Conservation (phyloP, 163 green algal species). For the Botryococcus braunii region DNA sequence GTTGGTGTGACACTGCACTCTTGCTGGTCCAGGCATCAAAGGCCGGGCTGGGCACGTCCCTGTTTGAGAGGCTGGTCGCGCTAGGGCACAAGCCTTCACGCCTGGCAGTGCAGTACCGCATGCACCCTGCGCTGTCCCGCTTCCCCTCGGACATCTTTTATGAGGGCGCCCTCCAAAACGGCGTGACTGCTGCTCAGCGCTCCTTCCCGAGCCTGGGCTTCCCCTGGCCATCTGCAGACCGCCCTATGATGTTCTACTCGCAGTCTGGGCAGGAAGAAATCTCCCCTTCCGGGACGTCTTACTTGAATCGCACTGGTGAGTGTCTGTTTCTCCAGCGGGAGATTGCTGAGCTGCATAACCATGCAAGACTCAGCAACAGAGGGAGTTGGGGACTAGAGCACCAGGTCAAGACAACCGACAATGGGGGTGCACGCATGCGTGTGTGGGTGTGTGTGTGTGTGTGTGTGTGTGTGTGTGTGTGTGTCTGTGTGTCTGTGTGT, state of each 20-base stretch:
- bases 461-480: too few species aligned
- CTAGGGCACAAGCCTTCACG: constrained; percentile 78
- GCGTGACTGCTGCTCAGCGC: constrained; percentile 52
- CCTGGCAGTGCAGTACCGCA: constrained; percentile 92
- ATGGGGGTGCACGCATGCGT: too few species aligned
- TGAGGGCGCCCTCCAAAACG: constrained; percentile 88
- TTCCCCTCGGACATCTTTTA: constrained; percentile 97
- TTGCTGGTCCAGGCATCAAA: constrained; percentile 48
- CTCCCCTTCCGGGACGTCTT: constrained; percentile 80
- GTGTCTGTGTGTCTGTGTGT: too few species aligned
- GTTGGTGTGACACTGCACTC: background rate
- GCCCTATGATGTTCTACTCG: constrained; percentile 81
- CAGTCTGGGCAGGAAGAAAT: constrained; percentile 93
- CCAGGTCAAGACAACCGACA: too few species aligned
- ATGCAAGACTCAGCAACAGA: too few species aligned
- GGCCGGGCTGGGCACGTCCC: constrained; percentile 76
- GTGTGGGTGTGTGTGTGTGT: too few species aligned
- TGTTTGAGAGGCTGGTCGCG: constrained; percentile 93
- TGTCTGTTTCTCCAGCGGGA: too few species aligned
- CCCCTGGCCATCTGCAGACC: constrained; percentile 74
- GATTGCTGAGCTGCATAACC: too few species aligned
- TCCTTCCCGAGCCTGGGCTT: constrained; percentile 49
- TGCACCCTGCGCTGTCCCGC: constrained; percentile 90
- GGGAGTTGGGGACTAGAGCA: too few species aligned
- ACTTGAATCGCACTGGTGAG: constrained; percentile 80